These are phyloP conservation scores for Rhizopogon vesiculosus DNA, from an alignment of 768 basidiomycete species.

Conservation along the genomic window DNA sequence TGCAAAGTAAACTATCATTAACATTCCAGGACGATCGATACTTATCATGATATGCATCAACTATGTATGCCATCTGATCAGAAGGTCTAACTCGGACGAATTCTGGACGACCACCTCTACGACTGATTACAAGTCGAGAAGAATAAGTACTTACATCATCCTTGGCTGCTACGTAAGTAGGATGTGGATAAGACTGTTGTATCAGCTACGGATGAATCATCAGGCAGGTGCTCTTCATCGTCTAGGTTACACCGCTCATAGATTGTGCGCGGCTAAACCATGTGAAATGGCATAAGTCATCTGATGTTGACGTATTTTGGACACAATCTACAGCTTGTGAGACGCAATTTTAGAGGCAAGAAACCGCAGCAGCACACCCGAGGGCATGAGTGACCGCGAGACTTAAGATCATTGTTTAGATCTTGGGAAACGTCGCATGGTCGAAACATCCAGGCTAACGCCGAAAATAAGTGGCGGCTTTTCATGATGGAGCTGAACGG, in stretches of 20 bases:
- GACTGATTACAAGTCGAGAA: slow-evolving; percentile 60
- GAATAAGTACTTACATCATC: slow-evolving; percentile 39
- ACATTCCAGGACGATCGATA: no score
- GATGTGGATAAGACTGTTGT: slow-evolving; percentile 53
- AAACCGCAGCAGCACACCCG: slow-evolving; percentile 36
- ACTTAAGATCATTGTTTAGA: slow-evolving; percentile 29
- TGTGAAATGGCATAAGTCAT: slow-evolving; percentile 36
- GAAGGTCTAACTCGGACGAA: slow-evolving; percentile 55
- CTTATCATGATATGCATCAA: no score
- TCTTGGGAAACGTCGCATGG: slow-evolving; percentile 30
- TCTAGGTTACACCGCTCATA: slow-evolving; percentile 28
- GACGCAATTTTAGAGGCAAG: not conserved
- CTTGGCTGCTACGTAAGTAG: slow-evolving; percentile 35
- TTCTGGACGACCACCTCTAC: slow-evolving; percentile 58
- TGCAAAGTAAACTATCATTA: slow-evolving; percentile 37
- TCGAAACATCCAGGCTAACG: slow-evolving; percentile 54
- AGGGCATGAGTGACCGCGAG: slow-evolving; percentile 49
- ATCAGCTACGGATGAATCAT: slow-evolving; percentile 48
- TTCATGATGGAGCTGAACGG: slow-evolving; percentile 7
- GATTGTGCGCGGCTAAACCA: slow-evolving; percentile 31
- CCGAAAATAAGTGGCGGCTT: slow-evolving; percentile 42
- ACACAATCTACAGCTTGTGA: slow-evolving; percentile 40
- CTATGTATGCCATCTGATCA: slow-evolving; percentile 20
- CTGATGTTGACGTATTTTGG: slow-evolving; percentile 37
- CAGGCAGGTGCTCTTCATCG: slow-evolving; percentile 39